Evolutionary conservation across 1,139 yeast genomes (phyloP).

Genomic region (Protomyces arabidopsidicola): DNA sequence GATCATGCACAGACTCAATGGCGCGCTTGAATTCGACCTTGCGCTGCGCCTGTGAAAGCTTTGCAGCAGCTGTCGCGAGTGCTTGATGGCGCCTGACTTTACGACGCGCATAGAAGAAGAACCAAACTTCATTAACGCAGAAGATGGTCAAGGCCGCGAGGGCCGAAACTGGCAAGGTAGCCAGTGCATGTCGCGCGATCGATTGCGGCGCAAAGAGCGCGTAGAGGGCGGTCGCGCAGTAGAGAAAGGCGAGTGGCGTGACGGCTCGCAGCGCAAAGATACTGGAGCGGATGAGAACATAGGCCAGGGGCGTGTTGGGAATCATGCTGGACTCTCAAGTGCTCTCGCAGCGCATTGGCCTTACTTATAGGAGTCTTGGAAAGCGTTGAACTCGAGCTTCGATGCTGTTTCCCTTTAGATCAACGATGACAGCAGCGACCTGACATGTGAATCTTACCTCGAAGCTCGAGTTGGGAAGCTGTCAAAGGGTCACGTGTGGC

Average conservation of each 20-base stretch:
- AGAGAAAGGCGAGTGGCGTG: conserved; percentile 24
- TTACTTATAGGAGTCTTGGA: background rate
- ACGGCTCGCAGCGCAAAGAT: conserved; percentile 15
- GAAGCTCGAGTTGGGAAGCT: no score
- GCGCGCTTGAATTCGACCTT: conserved; percentile 16
- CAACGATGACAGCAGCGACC: no score
- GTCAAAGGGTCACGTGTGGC: no score
- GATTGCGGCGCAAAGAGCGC: background rate
- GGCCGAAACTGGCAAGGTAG: background rate
- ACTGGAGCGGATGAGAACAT: conserved; percentile 13
- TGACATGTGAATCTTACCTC: no score
- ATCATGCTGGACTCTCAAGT: conserved; percentile 5
- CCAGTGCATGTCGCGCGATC: background rate
- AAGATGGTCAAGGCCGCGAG: conserved; percentile 2
- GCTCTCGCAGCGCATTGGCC: background rate
- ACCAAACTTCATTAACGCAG: conserved; percentile 21
- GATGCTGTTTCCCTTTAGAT: background rate
- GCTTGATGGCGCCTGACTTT: conserved; percentile 11
- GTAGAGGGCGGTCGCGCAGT: conserved; percentile 14
- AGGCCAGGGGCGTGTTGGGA: conserved; percentile 22
- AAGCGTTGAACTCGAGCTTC: background rate
- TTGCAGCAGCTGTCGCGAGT: background rate
- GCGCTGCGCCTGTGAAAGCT: background rate
- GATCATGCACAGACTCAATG: conserved; percentile 12
- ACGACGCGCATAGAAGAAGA: conserved; percentile 8